Evolutionary conservation across 768 basidiomycete genomes (phyloP), one percentile per base, ranked within the genome.

Genomic region (Agrocybe pediades): DNA sequence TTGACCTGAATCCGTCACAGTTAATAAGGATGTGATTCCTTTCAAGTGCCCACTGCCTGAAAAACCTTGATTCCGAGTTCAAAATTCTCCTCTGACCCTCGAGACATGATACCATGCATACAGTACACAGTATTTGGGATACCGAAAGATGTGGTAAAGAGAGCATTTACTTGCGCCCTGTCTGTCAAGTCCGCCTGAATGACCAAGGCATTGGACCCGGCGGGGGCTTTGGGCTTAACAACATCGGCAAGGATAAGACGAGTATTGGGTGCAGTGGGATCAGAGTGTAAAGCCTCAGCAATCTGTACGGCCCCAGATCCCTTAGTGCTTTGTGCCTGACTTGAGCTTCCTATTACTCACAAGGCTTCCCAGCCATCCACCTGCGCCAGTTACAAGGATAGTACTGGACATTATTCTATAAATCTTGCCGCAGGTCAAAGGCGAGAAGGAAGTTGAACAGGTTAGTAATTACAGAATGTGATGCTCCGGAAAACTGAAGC

Each of bases 101-200:
- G 78, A 21, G 82, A 84, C 84, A 86, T 84, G 60, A 85, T 82
- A 2, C 84, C 84, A 60, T 81, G 79, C 21, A 80, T 64, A 52
- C 77, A 79, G 56, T 80, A 80, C 17, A 80, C 65, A 6, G 72
- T 74, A 55, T 75, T 73, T 0, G 76, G 77, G 4, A 74, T 56
- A 15, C 76, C 77, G 33, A 72, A 64, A 21, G 63, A 46, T 9
- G 74, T 77, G 17, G 63, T 59, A 63, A 80, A 79, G 9, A 79
- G 60, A 0, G 54, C 55, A 27, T 77, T 68, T 27, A 71, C 62
- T 46, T 75, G 66, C 15, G 60, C 49, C 21, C 57, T 62, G 43
- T 74, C 69, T 2, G 74, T 77, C 56, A 80, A 62, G 61, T 80
- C 75, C 2, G 69, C 72, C 56, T 72, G 71, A 59, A 81, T 49